Evolutionary conservation across 495 filamentous ascomycete genomes (phyloP), one percentile per base, ranked within the genome.

Genomic region (Bacidia gigantensis): DNA sequence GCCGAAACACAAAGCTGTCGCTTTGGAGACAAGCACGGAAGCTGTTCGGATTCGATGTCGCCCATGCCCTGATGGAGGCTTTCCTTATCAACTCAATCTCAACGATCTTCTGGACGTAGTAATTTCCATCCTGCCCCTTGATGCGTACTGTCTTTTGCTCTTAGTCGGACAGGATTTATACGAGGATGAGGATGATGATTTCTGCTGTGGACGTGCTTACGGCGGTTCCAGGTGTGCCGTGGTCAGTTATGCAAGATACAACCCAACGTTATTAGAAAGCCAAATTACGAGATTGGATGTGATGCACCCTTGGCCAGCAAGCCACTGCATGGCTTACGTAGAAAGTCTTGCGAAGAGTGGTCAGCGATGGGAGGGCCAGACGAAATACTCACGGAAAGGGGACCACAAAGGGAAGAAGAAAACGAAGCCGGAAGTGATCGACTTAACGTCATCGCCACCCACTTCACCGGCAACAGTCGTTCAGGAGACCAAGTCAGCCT

Each of bases 131-230:
- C 58, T 86, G 0, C 80, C 80, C 0, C 51, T 62, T 2, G 78
- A 84, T 64, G 81, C 80, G 2, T 81, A 82, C 51, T 68, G 79
- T 0, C 54, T 84, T 2, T 52, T 80, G 3, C 52, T 86, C 47
- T 56, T 85, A 3, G 63, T 78, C 0, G 58, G 79, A 17, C 76
- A 82, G 18, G 83, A 87, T 58, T 60, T 85, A 38, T 85, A 77
- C 60, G 80, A 85, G 58, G 74, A 77, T 56, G 77, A 81, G 2
- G 74, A 83, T 2, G 82, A 84, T 52, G 74, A 76, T 25, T 85
- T 83, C 54, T 78, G 73, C 52, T 84, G 81, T 57, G 83, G 81
- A 2, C 67, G 77, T 24, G 81, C 83, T 17, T 85, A 83, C 54
- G 82, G 81, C 12, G 78, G 72, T 1, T 76, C 72, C 54, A 65